Evolutionary conservation across 2,329 filamentous ascomycete genomes (phyloP).

Genomic region (Ascochyta fabae): DNA sequence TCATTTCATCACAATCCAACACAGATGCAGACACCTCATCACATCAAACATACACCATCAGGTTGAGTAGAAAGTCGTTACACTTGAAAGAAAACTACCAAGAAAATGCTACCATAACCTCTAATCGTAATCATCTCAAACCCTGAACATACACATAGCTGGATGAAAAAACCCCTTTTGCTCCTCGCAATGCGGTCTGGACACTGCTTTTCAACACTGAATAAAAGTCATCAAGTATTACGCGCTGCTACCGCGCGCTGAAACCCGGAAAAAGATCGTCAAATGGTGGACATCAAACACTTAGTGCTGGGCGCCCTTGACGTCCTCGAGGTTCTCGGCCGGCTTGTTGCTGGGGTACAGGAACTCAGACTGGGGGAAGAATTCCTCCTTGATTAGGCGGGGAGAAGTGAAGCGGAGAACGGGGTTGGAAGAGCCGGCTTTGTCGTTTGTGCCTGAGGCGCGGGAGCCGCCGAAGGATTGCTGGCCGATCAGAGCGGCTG

Average conservation of each 20-base stretch:
- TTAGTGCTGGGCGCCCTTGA: conserved; percentile 7
- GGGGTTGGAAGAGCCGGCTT: conserved; percentile 59
- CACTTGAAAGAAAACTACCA: not conserved
- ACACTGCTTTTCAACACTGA: not conserved
- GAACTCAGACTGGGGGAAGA: conserved; percentile 54
- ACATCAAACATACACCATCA: too few relatives aligned
- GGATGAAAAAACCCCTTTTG: conserved; percentile 1
- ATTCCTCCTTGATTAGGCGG: conserved; percentile 62
- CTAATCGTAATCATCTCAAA: not conserved
- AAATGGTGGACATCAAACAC: not conserved
- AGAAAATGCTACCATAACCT: not conserved
- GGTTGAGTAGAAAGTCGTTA: not conserved
- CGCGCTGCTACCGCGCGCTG: not conserved
- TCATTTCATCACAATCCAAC: too few relatives aligned
- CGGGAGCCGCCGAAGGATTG: conserved; percentile 59
- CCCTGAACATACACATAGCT: not conserved
- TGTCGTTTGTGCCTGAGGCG: conserved; percentile 62
- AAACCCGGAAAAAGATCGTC: not conserved
- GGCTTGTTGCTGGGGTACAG: conserved; percentile 57
- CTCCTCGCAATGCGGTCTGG: conserved; percentile 8
- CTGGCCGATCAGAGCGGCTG: conserved; percentile 53
- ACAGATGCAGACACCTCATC: too few relatives aligned
- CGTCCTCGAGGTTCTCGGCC: conserved; percentile 6
- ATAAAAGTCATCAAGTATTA: conserved; percentile 1
- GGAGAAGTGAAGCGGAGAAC: conserved; percentile 61